phyloP scores from a whole-genome alignment of 495 filamentous ascomycete genomes.

The Aspergillus panamensis region DNA sequence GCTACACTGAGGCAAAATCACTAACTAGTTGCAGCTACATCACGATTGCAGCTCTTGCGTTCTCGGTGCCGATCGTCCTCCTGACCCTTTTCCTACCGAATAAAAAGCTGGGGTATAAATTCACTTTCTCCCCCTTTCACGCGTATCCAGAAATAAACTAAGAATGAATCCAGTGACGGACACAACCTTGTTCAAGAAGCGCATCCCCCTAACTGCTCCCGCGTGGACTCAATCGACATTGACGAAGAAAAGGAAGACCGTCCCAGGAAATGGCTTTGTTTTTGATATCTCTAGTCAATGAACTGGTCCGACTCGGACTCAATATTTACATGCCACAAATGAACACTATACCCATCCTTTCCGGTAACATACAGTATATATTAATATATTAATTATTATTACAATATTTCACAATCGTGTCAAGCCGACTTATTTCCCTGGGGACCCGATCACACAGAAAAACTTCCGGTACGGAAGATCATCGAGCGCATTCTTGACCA shows the following conservation, averaged over 20 bases:
- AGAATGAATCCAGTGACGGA: conserved; percentile 21
- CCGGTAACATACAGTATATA: not conserved
- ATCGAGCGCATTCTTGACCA: conserved; percentile 51
- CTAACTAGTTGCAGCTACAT: conserved; percentile 29
- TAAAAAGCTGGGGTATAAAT: conserved; percentile 38
- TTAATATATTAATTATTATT: not conserved
- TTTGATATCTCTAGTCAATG: not conserved
- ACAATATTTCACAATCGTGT: not conserved
- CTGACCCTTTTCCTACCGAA: conserved; percentile 41
- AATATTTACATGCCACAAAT: not conserved
- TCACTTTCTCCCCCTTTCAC: not conserved
- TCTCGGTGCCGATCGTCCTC: conserved; percentile 36
- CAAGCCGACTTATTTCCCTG: conserved; percentile 29
- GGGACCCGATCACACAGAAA: conserved; percentile 35
- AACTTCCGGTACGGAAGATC: conserved; percentile 35
- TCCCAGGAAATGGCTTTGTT: not conserved
- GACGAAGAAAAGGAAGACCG: not conserved
- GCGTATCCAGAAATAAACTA: not conserved
- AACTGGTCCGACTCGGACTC: not conserved
- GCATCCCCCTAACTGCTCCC: not conserved
- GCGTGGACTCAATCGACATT: not conserved
- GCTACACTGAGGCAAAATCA: not conserved
- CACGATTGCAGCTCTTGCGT: conserved; percentile 43
- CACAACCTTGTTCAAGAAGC: conserved; percentile 33
- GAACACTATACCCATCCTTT: too few relatives aligned